Evolutionary conservation across 768 basidiomycete species (phyloP), one percentile per base, ranked within the genome.

Genomic region (Boletus pseudopeckii): DNA sequence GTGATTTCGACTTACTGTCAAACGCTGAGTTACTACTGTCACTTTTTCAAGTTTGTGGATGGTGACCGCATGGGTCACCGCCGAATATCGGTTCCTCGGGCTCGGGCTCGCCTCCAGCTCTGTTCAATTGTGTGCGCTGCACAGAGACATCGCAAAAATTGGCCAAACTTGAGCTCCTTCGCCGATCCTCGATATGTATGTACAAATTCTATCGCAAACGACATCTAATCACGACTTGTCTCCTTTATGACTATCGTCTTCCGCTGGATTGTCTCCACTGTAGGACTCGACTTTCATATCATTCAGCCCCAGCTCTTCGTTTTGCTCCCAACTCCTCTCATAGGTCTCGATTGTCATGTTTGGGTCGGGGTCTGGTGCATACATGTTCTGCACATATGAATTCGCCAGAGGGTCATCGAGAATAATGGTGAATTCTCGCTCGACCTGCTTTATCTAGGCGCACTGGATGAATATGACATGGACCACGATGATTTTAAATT

Each of bases 321-420:
- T 94, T 75, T 99, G 93, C 41, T 92, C 82, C 75, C 81, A 90
- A 4, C 84, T 83, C 45, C 97, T 78, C 38, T 94, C 90, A 64
- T 98, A 99, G 52, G 71, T 67, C 67, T 88, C 90, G 48, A 90
- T 80, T 30, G 70, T 77, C 90, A 99, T 92, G 64, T 94, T 93
- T 1, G 96, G 96, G 66, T 98, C 96, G 0, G 90, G 85, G 66
- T 99, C 96, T 5, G 97, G 97, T 0, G 97, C 96, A 67, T 96
- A 98, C n/a, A 95, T 63, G 68, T 93, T 97, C 69, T 99, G 97
- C 42, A 99, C 75, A 66, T 98, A 95, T 3, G 92, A 95, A 70
- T 98, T 98, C 14, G 92, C 87, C 18, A 98, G 77, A 3, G 97
- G 97, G 66, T 98, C 96, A 64, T 98, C 96, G 10, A 99, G 76